These are phyloP conservation scores for Saccharomycopsis fodiens DNA, from an alignment of 805 yeast genomes.

Conservation along the genomic window DNA sequence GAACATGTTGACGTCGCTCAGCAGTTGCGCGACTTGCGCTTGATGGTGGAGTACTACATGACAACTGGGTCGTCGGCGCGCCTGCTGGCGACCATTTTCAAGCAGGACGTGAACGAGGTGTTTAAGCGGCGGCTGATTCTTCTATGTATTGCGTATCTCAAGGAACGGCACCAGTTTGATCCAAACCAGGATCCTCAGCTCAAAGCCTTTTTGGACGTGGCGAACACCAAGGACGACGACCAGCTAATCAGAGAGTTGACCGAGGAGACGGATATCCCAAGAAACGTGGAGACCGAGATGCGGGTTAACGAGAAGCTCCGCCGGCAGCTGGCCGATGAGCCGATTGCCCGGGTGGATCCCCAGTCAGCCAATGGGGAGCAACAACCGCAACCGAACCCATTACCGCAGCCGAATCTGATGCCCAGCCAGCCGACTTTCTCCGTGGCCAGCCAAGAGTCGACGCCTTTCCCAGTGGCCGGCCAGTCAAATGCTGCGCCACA, in stretches of 20 bases:
- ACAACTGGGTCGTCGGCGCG: constrained; percentile 1
- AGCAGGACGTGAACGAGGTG: constrained; percentile 8
- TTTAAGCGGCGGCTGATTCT: constrained; percentile 12
- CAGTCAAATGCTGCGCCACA: no score
- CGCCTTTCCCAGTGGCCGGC: neutral
- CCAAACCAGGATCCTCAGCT: constrained; percentile 1
- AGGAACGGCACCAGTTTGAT: constrained; percentile 6
- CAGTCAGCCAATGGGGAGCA: no score
- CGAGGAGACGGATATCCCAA: neutral
- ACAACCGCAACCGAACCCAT: no score
- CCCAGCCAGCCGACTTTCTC: neutral
- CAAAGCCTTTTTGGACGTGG: neutral
- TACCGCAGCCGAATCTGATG: neutral
- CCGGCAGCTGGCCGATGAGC: neutral
- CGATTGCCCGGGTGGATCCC: neutral
- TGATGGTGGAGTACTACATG: constrained; percentile 12
- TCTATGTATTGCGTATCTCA: constrained; percentile 12
- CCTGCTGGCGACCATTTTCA: neutral
- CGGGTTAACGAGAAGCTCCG: neutral
- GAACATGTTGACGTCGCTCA: neutral
- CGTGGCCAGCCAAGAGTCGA: neutral
- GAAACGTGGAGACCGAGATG: neutral
- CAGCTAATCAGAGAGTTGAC: neutral
- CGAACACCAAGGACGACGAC: neutral
- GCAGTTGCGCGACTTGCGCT: constrained; percentile 6